Base-by-base conservation (phyloP, 371 early-diverging fungal species). In the Saksenaea vasiformis region DNA sequence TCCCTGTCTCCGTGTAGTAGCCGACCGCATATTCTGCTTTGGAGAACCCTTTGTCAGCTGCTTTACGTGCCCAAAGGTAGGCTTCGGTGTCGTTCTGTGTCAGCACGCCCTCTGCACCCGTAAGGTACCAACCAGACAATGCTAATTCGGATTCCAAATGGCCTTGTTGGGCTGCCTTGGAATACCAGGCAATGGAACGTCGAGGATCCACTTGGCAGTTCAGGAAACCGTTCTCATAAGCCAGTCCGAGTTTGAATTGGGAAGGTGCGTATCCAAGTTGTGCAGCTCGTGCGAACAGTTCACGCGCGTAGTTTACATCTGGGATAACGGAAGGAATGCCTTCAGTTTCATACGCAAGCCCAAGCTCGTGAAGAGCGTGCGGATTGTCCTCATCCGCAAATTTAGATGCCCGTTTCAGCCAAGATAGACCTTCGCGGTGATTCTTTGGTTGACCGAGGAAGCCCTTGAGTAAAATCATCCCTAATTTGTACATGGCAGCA, bases 101-200 rank as follows among this genome's bases (percentile, higher is more conserved):
- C 74, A 93, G 63, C 11, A 90, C 77, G 9, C 84, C 86, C 44
- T 90, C 90, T 1, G 56, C 60, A 13, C 66, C 64, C 0, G 94
- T 94, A 61, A 95, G 76, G 65, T 92, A 95, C 95, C 95, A 95
- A 0, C 93, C 93, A 0, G 93, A 90, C 8, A 95, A 74, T 10
- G 93, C 94, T 26, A 95, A 73, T 65, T 91, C 90, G 0, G 91
- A 87, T 31, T 93, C 91, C 0, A 89, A 71, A 68, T 95, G 84
- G 10, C 88, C 89, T 67, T 93, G 88, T 59, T 94, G 90, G 8
- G 96, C 95, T 1, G 96, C 91, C 5, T 90, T 85, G n/a, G 94
- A 91, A 78, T 97, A 98, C 97, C 98, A 99, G 2, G 91, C 92
- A 68, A 98, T 95, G 5, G 95, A 94, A 47, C 90, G 74, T 36